Base-by-base conservation (phyloP, 2,329 filamentous ascomycete species). In the Epichloe gansuensis region DNA sequence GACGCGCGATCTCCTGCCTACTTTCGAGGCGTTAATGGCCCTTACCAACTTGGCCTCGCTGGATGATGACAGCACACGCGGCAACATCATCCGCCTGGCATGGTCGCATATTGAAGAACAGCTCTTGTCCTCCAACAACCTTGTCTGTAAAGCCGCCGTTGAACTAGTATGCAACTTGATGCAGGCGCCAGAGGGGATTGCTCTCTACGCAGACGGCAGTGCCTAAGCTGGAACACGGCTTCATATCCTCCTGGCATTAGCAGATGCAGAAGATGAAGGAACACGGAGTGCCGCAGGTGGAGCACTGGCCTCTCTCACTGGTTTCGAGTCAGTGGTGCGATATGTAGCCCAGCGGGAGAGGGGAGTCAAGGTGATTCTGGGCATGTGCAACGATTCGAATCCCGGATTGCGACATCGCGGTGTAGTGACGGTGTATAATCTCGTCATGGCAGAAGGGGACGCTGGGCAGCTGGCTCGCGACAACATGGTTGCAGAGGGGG, bases 101-200 rank as follows among this genome's bases (percentile, higher is more conserved):
- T 95, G 88, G 80, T 66, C 81, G 1, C 80, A 81, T 21, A 77
- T 95, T 44, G 93, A 97, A 66, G 89, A 96, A 59, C 78, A 91
- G 17, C 73, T 97, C 1, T 77, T 97, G 1, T 85, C 82, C 13
- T 79, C 80, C 45, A 93, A 95, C 65, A 69, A 75, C 1, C 77
- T 86, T 57, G 78, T 98, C 17, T 84, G 86, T 52, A 87, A 91
- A 49, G 91, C 91, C 0, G 81, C 88, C 0, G 87, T 88, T 28
- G 91, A 98, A 67, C 76, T 98, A 3, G 76, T 96, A 23, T 98
- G 93, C 71, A 98, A 98, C 62, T 76, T 98, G 15, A 85, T 88
- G 64, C 83, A 85, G 53, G 76, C 76, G 1, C 79, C 83, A 0
- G 76, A 82, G 38, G 85, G 84, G 17, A 75, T 87, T 3, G 75